Percentiles rank a stretch among this genome's conserved stretches.
Conservation (phyloP, 345 rosid species). For the Syzygium aqueum region DNA sequence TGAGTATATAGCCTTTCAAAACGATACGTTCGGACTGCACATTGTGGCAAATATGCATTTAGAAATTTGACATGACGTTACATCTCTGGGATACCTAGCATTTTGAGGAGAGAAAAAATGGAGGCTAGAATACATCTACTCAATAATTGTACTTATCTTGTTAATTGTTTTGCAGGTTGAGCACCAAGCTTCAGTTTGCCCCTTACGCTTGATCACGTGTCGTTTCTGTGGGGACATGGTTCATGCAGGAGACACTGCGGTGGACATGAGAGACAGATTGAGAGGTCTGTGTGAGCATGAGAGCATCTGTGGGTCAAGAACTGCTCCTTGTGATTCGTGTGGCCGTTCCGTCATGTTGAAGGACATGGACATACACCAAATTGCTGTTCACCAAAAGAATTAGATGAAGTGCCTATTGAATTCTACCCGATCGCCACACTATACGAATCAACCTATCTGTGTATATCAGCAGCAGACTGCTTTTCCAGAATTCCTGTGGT, state of each 20-base stretch:
- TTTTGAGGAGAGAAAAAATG: background rate
- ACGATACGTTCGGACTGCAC: background rate
- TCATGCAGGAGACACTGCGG: slow-evolving; percentile 65
- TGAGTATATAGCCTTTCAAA: background rate
- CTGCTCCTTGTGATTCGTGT: slow-evolving; percentile 87
- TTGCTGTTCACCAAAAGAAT: slow-evolving; percentile 80
- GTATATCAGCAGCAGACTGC: background rate
- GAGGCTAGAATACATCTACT: background rate
- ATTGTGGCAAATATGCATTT: background rate
- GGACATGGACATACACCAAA: slow-evolving; percentile 94
- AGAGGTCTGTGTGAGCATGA: slow-evolving; percentile 94
- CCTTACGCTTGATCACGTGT: slow-evolving; percentile 61
- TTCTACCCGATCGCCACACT: background rate
- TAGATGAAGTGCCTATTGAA: slow-evolving; percentile 2
- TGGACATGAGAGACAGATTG: slow-evolving; percentile 63
- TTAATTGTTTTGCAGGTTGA: slow-evolving; percentile 38
- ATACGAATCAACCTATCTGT: background rate
- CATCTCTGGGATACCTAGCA: background rate
- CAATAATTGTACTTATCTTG: background rate
- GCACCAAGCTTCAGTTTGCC: slow-evolving; percentile 74
- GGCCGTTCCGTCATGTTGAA: slow-evolving; percentile 95
- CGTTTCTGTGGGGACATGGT: slow-evolving; percentile 96
- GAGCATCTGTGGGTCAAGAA: slow-evolving; percentile 87
- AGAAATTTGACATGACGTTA: background rate
- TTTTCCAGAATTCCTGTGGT: background rate